Evolutionary conservation across 208 protist genomes (phyloP), one percentile per base, ranked within the genome.

Genomic region (Trypanosoma melophagium): DNA sequence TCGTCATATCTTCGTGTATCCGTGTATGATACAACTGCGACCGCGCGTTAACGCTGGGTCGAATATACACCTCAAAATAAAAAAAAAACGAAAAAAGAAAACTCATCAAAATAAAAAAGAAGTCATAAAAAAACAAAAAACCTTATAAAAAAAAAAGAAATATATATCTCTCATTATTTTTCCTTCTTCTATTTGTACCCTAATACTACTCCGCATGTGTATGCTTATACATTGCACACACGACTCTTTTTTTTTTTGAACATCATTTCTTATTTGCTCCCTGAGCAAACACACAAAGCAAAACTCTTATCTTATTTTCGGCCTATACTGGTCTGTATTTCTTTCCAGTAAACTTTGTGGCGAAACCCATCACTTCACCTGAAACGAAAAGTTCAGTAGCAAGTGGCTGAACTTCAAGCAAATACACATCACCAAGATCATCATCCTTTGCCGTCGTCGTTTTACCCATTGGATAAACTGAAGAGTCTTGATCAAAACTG

Each of bases 261-360:
- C 8, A 1, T 14, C 14, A n/a, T 67, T 14, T 66, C 3, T 49
- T 62, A 73, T 28, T 35, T 8, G 41, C 14, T 17, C 42, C 1
- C 1, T 1, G 9, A 17, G 10, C 16, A 47, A 47, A 47, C 10
- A 35, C 1, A 35, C 5, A 35, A 5, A 35, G 28, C 28, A 7
- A 35, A 35, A 1, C 5, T 5, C 28, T 35, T 1, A 35, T 35
- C 5, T 35, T 35, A 7, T 47, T 47, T 16, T 31, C 7, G 31
- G 31, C 25, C 53, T 56, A 41, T n/a, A 45, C 35, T 19, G 54
- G 21, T 24, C 16, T 16, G 62, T 59, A 52, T 21, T 54, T 67
- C 57, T 72, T 70, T 1, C 84, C 89, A 24, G 70, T 77, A 54
- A 93, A 95, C 60, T 80, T 84, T 8, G 82, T 88, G n/a, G 79